A percentile compares a stretch with the other conserved stretches of the same genome.
These are phyloP conservation scores for Hyaloscypha bicolor DNA, from an alignment of 495 filamentous ascomycete species.

Conservation along the genomic window DNA sequence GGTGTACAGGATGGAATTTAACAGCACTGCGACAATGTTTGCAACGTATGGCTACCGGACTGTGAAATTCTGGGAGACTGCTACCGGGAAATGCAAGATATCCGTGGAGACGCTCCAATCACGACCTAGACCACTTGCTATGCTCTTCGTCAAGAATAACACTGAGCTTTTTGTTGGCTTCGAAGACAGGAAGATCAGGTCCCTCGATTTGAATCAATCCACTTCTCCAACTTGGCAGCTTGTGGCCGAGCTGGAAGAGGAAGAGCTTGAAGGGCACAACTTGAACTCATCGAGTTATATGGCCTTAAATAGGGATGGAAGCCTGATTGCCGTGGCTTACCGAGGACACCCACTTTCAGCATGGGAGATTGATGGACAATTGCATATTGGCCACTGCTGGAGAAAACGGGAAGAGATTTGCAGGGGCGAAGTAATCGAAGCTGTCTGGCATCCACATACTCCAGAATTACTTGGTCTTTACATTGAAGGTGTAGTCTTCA, in stretches of 20 bases:
- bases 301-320: background rate
- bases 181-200: background rate
- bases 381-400: background rate
- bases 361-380: background rate
- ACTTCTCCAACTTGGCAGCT: background rate
- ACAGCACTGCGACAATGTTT: background rate
- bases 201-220: background rate
- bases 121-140: background rate
- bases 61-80: background rate
- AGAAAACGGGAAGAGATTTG: background rate
- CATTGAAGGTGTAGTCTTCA: slow-evolving; percentile 33
- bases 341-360: background rate
- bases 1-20: background rate
- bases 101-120: background rate
- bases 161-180: background rate
- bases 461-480: slow-evolving; percentile 34
- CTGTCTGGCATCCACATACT: slow-evolving; percentile 33
- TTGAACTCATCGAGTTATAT: background rate
- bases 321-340: background rate
- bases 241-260: background rate
- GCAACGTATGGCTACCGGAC: background rate
- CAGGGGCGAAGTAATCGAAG: slow-evolving; percentile 29
- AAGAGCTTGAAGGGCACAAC: background rate
- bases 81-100: background rate
- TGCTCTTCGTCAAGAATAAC: background rate